Evolutionary conservation across 768 basidiomycete genomes (phyloP), one percentile per base, ranked within the genome.

Genomic region (Leucocoprinus leucothites): DNA sequence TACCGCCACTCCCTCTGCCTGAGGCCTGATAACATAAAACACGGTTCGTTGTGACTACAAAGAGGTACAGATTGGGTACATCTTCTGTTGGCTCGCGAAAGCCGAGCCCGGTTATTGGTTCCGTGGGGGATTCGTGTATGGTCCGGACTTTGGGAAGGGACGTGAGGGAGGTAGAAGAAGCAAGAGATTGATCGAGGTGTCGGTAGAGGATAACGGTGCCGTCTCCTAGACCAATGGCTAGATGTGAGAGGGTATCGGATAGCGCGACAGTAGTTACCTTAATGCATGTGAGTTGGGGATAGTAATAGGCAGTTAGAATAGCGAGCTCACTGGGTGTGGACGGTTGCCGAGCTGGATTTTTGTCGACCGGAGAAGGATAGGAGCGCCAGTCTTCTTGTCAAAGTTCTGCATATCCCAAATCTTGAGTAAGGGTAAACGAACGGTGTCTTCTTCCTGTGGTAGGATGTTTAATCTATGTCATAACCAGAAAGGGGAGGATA

Each of bases 211-310:
- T 78, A 14, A 97, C 95, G 0, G 91, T 91, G 22, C 97, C 97
- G 64, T 98, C 95, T 5, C 86, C 94, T n/a, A 98, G 81, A 13
- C 95, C 97, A 38, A 98, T 82, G 5, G 95, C 88, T 22, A 99
- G 82, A 67, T 94, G 91, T 0, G 90, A 82, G 3, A 97, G 76
- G 16, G 81, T 80, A 5, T 82, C 72, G 0, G 95, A 89, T 19
- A 94, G 73, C 0, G 94, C 91, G 40, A 97, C 74, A 1, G 87
- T 82, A 1, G 91, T 85, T 9, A 95, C 84, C 83, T 90, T 47
- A 18, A 5, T 28, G 47, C 19, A 42, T 31, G 43, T 42, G 54
- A 58, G 56, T 46, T 52, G 38, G 38, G 19, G 16, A 41, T n/a
- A 43, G 16, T 38, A 22, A 36, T 48, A 38, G 36, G 18, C 16